Conservation (phyloP, 768 basidiomycete species). For the Hemileccinum rubropunctum region DNA sequence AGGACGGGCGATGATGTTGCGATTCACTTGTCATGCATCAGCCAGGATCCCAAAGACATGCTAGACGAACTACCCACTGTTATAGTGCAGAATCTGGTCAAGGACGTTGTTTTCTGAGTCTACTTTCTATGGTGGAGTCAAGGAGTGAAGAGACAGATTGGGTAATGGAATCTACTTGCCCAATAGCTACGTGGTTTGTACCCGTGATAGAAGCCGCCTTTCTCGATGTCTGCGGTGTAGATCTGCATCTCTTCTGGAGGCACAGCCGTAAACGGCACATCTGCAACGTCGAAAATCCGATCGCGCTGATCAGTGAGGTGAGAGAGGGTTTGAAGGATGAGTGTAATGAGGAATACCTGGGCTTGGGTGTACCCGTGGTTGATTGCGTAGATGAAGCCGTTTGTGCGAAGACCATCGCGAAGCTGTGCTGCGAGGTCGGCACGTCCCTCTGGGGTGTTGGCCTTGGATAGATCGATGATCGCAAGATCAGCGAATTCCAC, state of each 20-base stretch:
- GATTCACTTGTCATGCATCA: slow-evolving; percentile 38
- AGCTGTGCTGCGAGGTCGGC: slow-evolving; percentile 40
- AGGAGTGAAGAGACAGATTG: not conserved
- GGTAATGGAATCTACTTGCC: slow-evolving; percentile 29
- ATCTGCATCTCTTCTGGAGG: slow-evolving; percentile 39
- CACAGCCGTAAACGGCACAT: slow-evolving; percentile 43
- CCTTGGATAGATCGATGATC: slow-evolving; percentile 49
- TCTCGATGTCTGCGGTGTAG: slow-evolving; percentile 38
- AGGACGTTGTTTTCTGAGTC: slow-evolving; percentile 46
- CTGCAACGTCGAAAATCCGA: slow-evolving; percentile 47
- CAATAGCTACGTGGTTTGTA: slow-evolving; percentile 50
- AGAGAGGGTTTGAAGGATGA: slow-evolving; percentile 9
- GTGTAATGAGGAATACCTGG: slow-evolving; percentile 19
- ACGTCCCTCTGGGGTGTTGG: slow-evolving; percentile 39
- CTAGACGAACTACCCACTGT: slow-evolving; percentile 36
- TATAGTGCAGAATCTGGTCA: slow-evolving; percentile 66
- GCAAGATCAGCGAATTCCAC: slow-evolving; percentile 51
- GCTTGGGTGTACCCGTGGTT: slow-evolving; percentile 39
- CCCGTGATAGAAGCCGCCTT: slow-evolving; percentile 45
- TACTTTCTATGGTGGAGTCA: slow-evolving; percentile 42
- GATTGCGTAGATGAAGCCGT: slow-evolving; percentile 41
- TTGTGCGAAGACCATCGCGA: slow-evolving; percentile 42
- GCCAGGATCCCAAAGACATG: not conserved
- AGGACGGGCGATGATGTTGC: slow-evolving; percentile 39
- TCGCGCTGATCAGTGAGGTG: slow-evolving; percentile 33